Evolutionary conservation across 1,284 basidiomycete genomes (phyloP).

Genomic region (Ganoderma meredithae): DNA sequence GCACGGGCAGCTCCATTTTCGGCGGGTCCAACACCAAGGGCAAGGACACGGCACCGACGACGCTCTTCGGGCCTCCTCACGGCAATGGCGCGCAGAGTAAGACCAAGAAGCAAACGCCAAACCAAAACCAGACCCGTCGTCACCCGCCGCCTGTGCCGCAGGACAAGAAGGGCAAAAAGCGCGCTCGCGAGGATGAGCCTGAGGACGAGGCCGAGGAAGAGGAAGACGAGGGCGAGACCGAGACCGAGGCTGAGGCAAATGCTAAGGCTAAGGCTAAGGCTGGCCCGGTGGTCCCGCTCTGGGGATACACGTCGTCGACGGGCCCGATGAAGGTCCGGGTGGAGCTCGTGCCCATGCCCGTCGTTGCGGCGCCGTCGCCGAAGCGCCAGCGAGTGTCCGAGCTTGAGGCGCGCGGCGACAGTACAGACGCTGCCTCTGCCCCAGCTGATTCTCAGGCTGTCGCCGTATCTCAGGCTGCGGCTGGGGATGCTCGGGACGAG

Average conservation of each 20-base stretch:
- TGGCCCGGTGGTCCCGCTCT: not conserved
- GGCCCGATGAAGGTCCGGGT: conserved; percentile 9
- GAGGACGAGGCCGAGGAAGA: conserved; percentile 3
- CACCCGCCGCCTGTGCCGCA: too few relatives aligned
- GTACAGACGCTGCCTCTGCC: not conserved
- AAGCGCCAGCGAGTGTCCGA: not conserved
- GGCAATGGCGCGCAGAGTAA: too few relatives aligned
- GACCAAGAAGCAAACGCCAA: too few relatives aligned
- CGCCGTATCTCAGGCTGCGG: not conserved
- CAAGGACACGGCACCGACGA: not conserved
- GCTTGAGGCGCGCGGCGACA: not conserved
- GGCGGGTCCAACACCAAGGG: conserved; percentile 1
- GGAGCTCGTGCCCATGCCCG: not conserved
- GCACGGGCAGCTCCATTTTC: too few relatives aligned
- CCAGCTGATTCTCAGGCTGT: too few relatives aligned
- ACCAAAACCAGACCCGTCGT: too few relatives aligned
- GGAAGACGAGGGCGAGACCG: conserved; percentile 9
- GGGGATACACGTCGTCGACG: conserved; percentile 13
- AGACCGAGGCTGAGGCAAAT: not conserved
- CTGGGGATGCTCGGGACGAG: not conserved
- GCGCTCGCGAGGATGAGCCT: conserved; percentile 17
- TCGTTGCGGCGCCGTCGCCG: not conserved
- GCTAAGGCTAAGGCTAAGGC: not conserved
- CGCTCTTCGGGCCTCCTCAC: not conserved
- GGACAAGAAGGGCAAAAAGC: conserved; percentile 28